Percentiles rank a stretch among this genome's conserved stretches.
phyloP scores from a whole-genome alignment of 179 eudicot genomes.

The Nepenthes alata region DNA sequence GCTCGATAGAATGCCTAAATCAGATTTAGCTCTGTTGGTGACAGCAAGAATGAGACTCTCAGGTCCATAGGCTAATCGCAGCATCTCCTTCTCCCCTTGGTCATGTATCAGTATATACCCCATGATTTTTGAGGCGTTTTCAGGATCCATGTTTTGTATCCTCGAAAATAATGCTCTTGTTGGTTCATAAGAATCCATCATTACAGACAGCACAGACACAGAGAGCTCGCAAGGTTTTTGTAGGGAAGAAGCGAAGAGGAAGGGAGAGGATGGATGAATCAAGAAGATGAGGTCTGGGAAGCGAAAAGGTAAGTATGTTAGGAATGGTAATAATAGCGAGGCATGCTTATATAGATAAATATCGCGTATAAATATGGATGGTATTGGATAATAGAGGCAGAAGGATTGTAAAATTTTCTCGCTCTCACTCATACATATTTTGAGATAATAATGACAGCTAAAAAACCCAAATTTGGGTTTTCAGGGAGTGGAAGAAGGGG shows the following conservation, averaged over 20 bases:
- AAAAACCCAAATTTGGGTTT: not conserved
- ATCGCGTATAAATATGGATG: too few relatives aligned
- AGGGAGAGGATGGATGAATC: not conserved
- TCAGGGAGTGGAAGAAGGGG: not conserved
- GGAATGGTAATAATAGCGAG: too few relatives aligned
- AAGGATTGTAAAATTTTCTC: too few relatives aligned
- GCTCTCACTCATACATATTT: too few relatives aligned
- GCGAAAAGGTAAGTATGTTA: too few relatives aligned
- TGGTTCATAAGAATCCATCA: conserved; percentile 77
- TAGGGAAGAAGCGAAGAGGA: not conserved
- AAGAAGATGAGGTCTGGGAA: too few relatives aligned
- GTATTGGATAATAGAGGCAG: too few relatives aligned
- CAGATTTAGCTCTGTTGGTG: conserved; percentile 41
- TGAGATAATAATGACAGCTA: too few relatives aligned
- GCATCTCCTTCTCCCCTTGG: conserved; percentile 64
- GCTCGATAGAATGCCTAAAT: conserved; percentile 44
- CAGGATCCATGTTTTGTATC: conserved; percentile 69
- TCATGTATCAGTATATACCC: conserved; percentile 57
- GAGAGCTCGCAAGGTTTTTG: too few relatives aligned
- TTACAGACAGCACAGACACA: not conserved
- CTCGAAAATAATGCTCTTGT: conserved; percentile 45
- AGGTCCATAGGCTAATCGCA: conserved; percentile 58
- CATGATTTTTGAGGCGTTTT: conserved; percentile 65
- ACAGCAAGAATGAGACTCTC: conserved; percentile 36
- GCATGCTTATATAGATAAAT: too few relatives aligned